These are phyloP conservation scores for Ceratocystiopsis minuta DNA, from an alignment of 2,329 filamentous ascomycete species.

Conservation along the genomic window DNA sequence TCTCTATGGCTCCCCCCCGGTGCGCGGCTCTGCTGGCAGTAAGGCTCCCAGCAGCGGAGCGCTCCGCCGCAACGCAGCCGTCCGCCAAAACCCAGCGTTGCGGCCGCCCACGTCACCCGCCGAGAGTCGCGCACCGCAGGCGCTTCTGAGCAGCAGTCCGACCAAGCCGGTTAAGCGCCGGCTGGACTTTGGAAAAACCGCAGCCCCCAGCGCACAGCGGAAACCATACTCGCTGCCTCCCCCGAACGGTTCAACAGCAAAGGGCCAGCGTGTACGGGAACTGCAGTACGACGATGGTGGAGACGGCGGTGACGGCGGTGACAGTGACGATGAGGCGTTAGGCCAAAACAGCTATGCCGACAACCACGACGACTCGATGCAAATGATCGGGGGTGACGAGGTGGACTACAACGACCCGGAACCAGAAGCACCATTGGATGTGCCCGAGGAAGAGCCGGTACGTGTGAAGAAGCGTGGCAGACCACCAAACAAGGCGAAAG, in stretches of 20 bases:
- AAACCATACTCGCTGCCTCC: conserved; percentile 2
- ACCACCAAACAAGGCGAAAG: too few relatives aligned
- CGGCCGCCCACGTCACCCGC: conserved; percentile 32
- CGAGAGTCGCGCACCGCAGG: conserved; percentile 15
- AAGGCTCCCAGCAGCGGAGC: too few relatives aligned
- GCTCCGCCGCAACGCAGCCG: not conserved
- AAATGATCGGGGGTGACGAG: conserved; percentile 12
- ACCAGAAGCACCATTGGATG: too few relatives aligned
- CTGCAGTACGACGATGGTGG: conserved; percentile 9
- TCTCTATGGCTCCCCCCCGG: conserved; percentile 39
- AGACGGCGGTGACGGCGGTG: conserved; percentile 5
- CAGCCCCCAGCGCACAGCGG: conserved; percentile 11
- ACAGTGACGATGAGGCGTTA: conserved; percentile 13
- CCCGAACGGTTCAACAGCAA: conserved; percentile 1
- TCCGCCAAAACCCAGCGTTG: conserved; percentile 30
- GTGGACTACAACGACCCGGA: too few relatives aligned
- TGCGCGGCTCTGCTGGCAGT: conserved; percentile 14
- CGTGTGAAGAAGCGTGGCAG: not conserved
- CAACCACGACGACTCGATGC: conserved; percentile 11
- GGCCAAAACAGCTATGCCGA: not conserved
- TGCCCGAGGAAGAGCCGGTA: conserved; percentile 3
- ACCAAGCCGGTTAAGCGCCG: conserved; percentile 30
- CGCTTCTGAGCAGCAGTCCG: conserved; percentile 10
- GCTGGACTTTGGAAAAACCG: conserved; percentile 29
- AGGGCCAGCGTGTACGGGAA: not conserved